Conservation (phyloP, 2,329 filamentous ascomycete genomes). For the Verticillium longisporum region DNA sequence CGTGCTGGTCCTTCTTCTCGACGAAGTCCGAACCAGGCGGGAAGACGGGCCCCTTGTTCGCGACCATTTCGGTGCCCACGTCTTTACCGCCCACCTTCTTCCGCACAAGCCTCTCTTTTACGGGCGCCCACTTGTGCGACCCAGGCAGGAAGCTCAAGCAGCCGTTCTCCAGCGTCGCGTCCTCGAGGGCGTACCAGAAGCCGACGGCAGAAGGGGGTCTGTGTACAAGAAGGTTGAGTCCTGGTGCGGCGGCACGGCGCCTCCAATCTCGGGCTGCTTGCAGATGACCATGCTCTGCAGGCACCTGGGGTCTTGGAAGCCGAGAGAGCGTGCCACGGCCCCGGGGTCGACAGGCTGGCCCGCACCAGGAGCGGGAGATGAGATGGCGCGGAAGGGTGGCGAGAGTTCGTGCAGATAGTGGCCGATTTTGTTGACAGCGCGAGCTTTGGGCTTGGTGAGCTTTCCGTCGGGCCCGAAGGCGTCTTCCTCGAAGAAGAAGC, state of each 20-base stretch:
- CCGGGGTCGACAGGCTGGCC: slow-evolving; percentile 34
- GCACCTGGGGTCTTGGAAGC: slow-evolving; percentile 67
- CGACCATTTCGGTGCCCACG: slow-evolving; percentile 61
- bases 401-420: slow-evolving; percentile 69
- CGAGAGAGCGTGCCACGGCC: slow-evolving; percentile 62
- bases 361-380: slow-evolving; percentile 27
- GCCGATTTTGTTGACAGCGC: slow-evolving; percentile 85
- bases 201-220: slow-evolving; percentile 82
- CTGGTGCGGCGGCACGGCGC: slow-evolving; percentile 84
- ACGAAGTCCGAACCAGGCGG: slow-evolving; percentile 45
- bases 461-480: slow-evolving; percentile 63
- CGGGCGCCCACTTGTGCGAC: slow-evolving; percentile 66
- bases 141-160: slow-evolving; percentile 83
- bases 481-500: slow-evolving; percentile 97
- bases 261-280: slow-evolving; percentile 95
- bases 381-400: slow-evolving; percentile 54
- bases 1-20: slow-evolving; percentile 32
- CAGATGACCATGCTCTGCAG: slow-evolving; percentile 98
- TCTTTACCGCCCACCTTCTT: slow-evolving; percentile 29
- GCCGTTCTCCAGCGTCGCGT: slow-evolving; percentile 79
- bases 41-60: slow-evolving; percentile 60
- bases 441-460: slow-evolving; percentile 71
- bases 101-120: slow-evolving; percentile 71
- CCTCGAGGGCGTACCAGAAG: slow-evolving; percentile 96
- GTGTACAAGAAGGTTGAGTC: slow-evolving; percentile 93